These are phyloP conservation scores for Arxiozyma slooffiae DNA, from an alignment of 1,139 yeast species.

Conservation along the genomic window DNA sequence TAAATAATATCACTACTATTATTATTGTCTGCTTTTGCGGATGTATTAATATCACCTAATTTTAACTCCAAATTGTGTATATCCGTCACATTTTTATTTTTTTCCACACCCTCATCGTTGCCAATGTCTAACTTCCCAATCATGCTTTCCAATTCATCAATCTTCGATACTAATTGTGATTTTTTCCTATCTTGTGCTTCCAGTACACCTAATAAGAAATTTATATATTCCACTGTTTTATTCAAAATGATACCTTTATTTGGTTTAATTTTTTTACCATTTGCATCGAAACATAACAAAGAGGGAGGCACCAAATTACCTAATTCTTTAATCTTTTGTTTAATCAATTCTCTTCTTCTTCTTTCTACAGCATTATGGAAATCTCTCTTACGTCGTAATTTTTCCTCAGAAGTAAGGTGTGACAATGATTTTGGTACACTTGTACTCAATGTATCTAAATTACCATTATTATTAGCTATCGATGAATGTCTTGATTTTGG, in stretches of 20 bases:
- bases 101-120: background rate
- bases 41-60: background rate
- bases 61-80: background rate
- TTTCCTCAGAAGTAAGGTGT: conserved; percentile 55
- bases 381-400: conserved; percentile 58
- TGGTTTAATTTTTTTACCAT: conserved; percentile 58
- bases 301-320: conserved; percentile 67
- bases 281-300: conserved; percentile 42
- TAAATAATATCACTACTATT: background rate
- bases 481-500: conserved; percentile 21
- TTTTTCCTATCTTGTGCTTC: conserved; percentile 35
- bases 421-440: conserved; percentile 19
- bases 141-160: conserved; percentile 30
- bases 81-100: background rate
- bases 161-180: conserved; percentile 28
- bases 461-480: conserved; percentile 10
- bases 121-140: background rate
- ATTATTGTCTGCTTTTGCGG: background rate
- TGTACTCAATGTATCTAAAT: conserved; percentile 6
- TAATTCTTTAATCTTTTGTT: conserved; percentile 63
- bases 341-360: conserved; percentile 66
- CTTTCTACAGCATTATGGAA: conserved; percentile 78
- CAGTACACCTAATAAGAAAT: conserved; percentile 41
- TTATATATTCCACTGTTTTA: conserved; percentile 60
- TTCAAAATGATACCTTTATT: conserved; percentile 61